Evolutionary conservation across 192 early-diverging fungal species (phyloP).

Genomic region (Coemansia sp.): DNA sequence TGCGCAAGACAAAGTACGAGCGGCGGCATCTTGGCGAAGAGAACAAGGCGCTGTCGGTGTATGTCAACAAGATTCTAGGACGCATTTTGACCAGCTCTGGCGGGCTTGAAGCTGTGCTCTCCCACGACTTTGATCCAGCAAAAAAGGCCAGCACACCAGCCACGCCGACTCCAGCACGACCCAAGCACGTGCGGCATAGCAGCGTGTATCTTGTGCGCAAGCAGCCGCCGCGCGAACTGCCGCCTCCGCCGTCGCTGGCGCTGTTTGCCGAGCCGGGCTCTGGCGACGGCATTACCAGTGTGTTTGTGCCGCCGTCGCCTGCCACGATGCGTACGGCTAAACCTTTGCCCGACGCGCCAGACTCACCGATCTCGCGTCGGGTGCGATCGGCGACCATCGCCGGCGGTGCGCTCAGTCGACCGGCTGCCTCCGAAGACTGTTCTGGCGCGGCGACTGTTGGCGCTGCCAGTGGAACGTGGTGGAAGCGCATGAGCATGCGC

Average conservation of each 20-base stretch:
- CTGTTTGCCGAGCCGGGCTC: conserved; percentile 26
- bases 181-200: conserved; percentile 8
- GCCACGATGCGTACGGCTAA: conserved; percentile 10
- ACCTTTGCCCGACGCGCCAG: not conserved
- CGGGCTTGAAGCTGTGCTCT: conserved; percentile 47
- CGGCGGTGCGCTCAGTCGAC: conserved; percentile 17
- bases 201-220: conserved; percentile 22
- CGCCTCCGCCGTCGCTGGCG: conserved; percentile 11
- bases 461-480: conserved; percentile 31
- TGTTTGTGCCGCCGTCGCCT: conserved; percentile 48
- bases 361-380: conserved; percentile 32
- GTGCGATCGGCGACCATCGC: conserved; percentile 43
- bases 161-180: not conserved
- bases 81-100: conserved; percentile 66
- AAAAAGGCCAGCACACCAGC: not conserved
- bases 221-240: not conserved
- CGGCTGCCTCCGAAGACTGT: not conserved
- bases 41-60: conserved; percentile 66
- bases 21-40: conserved; percentile 60
- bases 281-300: conserved; percentile 51
- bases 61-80: conserved; percentile 74
- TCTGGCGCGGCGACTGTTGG: conserved; percentile 23
- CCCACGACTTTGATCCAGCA: conserved; percentile 45
- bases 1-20: conserved; percentile 58
- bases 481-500: conserved; percentile 50